Base-by-base conservation (phyloP, 352 stramenopile genomes). In the Phytophthora litchii region DNA sequence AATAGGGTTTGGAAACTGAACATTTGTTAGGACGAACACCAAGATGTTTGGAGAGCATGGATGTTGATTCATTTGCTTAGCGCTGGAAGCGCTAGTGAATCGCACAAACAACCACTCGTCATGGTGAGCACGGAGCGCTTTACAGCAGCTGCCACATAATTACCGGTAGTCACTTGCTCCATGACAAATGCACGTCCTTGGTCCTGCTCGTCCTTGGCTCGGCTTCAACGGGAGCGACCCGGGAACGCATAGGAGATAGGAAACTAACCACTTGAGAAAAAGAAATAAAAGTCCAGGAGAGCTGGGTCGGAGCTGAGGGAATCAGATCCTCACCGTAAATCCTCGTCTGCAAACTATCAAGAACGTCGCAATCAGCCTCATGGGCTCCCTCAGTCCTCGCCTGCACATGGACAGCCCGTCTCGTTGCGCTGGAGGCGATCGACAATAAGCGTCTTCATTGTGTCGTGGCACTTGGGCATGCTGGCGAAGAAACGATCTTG, bases 381-480 rank as follows among this genome's bases (percentile, higher is more conserved):
- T 29, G 12, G 3, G 19, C 27, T 19, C 34, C 14, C 44, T 70
- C 66, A 70, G 36, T 74, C 60, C 3, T 64, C 53, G 23, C 55
- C 52, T 37, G 36, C 42, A 17, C 66, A 71, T 34, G 54, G 45
- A 51, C 51, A 68, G 4, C 36, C 50, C 14, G 60, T 60, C 3
- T 74, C 68, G 25, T 69, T 62, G 34, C 57, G 67, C 44, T 73
- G 56, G 16, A 89, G 49, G 32, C 72, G 72, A 41, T 87, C 72
- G 7, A 81, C 67, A 34, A 88, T 80, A 17, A 87, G 64, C 14
- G 70, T 78, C 53, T 83, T 81, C 73, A 89, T 80, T 50, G 78
- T 83, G 57, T 88, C 77, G 36, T 78, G 66, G 44, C 74, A 81
- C 52, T 76, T 78, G 7, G 79, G 78, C 65, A 89, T 82, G 52